These are phyloP conservation scores for Zoysia pacifica DNA, from an alignment of 176 grass and related monocot genomes.

Conservation along the genomic window DNA sequence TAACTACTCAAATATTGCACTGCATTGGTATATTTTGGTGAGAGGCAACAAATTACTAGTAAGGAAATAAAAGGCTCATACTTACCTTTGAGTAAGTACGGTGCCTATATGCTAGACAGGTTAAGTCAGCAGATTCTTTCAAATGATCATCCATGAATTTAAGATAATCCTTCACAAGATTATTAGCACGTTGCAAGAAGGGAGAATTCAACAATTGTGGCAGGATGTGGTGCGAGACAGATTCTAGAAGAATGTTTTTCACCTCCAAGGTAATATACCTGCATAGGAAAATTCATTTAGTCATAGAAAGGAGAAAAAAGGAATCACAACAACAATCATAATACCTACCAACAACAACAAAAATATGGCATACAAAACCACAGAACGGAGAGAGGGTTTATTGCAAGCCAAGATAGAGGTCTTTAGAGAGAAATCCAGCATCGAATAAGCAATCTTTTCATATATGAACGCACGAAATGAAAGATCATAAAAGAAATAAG, in stretches of 20 bases:
- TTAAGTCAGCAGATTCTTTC: conserved; percentile 96
- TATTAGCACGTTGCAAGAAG: conserved; percentile 62
- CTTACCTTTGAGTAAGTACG: conserved; percentile 88
- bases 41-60: neutral
- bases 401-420: neutral
- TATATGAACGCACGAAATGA: conserved; percentile 17
- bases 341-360: neutral
- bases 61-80: neutral
- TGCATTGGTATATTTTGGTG: neutral
- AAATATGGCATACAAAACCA: neutral
- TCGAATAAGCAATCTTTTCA: conserved; percentile 6
- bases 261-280: conserved; percentile 89
- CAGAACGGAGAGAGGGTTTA: neutral
- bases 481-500: conserved; percentile 18
- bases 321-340: neutral
- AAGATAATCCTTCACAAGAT: conserved; percentile 85
- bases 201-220: conserved; percentile 81
- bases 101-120: conserved; percentile 86
- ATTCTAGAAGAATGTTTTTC: conserved; percentile 96
- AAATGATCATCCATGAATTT: conserved; percentile 98
- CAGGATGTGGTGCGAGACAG: conserved; percentile 82
- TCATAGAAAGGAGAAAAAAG: neutral
- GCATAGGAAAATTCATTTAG: conserved; percentile 42
- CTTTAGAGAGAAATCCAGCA: neutral
- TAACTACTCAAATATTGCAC: neutral